Evolutionary conservation across 352 stramenopile genomes (phyloP).

Genomic region (Phytopythium sindhum): DNA sequence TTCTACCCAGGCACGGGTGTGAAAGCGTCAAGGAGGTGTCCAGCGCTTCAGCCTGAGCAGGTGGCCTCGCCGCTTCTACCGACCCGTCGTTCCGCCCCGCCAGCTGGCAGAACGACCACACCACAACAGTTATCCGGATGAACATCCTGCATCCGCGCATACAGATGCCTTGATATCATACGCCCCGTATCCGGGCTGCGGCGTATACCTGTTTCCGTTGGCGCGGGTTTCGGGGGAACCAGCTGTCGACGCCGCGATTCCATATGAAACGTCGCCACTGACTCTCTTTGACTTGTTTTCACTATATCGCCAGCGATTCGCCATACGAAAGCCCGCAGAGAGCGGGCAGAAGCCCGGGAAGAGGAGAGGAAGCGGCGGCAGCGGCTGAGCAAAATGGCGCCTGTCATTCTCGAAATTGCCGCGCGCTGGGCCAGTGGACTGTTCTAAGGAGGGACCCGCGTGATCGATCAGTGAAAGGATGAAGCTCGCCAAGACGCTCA

Average conservation of each 20-base stretch:
- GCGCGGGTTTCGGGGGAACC: background rate
- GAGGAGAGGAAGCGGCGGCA: background rate
- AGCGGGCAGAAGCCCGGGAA: background rate
- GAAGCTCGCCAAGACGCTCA: conserved; percentile 40
- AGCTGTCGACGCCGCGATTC: background rate
- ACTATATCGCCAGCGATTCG: background rate
- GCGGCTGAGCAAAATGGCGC: background rate
- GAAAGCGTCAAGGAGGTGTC: background rate
- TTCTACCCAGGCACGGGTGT: background rate
- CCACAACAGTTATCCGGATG: background rate
- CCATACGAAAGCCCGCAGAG: background rate
- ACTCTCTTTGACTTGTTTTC: conserved; percentile 7
- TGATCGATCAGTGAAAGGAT: no score
- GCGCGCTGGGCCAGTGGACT: background rate
- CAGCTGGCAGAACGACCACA: conserved; percentile 4
- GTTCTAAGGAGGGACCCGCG: no score
- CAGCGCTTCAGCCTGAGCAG: background rate
- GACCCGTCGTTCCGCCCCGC: conserved; percentile 1
- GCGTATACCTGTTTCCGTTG: background rate
- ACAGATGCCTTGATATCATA: background rate
- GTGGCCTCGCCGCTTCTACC: conserved; percentile 6
- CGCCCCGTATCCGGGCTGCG: background rate
- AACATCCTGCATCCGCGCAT: background rate
- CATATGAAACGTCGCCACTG: conserved; percentile 1
- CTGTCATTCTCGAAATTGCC: conserved; percentile 5